These are phyloP conservation scores for Lathyrus oleraceus DNA, from an alignment of 306 rosid genomes.

Conservation along the genomic window DNA sequence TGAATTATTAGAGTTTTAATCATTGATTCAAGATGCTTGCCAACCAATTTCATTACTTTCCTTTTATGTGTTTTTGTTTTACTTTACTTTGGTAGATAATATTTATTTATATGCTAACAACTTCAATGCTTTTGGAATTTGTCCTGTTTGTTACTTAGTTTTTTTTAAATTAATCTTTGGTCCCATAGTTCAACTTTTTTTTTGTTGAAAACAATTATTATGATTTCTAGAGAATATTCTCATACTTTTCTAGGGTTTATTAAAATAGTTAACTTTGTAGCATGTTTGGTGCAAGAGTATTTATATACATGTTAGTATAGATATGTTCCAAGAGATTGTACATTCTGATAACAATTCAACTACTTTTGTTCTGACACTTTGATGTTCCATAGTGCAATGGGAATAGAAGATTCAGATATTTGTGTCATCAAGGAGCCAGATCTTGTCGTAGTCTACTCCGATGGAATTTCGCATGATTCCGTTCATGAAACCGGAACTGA, in stretches of 20 bases:
- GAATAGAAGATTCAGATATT: conserved; percentile 71
- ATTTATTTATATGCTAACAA: conserved; percentile 21
- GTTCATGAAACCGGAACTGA: conserved; percentile 49
- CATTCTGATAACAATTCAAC: conserved; percentile 5
- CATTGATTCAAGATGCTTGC: conserved; percentile 35
- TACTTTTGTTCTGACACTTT: conserved; percentile 28
- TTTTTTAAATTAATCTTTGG: conserved; percentile 12
- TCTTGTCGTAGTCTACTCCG: conserved; percentile 60
- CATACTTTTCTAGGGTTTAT: not conserved
- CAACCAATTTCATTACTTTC: conserved; percentile 32
- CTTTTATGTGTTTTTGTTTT: conserved; percentile 30
- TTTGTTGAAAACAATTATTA: conserved; percentile 15
- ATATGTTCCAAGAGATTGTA: not conserved
- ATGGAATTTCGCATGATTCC: conserved; percentile 54
- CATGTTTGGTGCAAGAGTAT: conserved; percentile 23
- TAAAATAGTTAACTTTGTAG: conserved; percentile 3
- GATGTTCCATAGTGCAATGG: conserved; percentile 61
- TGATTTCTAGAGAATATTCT: conserved; percentile 28
- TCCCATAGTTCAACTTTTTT: conserved; percentile 30
- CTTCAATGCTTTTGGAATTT: conserved; percentile 26
- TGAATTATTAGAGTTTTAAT: conserved; percentile 33
- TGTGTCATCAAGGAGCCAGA: conserved; percentile 92
- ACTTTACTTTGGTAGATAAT: conserved; percentile 22
- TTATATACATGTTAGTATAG: not conserved
- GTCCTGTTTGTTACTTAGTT: conserved; percentile 6